Evolutionary conservation across 805 yeast genomes (phyloP).

Genomic region (Nakazawaea laoshanensis): DNA sequence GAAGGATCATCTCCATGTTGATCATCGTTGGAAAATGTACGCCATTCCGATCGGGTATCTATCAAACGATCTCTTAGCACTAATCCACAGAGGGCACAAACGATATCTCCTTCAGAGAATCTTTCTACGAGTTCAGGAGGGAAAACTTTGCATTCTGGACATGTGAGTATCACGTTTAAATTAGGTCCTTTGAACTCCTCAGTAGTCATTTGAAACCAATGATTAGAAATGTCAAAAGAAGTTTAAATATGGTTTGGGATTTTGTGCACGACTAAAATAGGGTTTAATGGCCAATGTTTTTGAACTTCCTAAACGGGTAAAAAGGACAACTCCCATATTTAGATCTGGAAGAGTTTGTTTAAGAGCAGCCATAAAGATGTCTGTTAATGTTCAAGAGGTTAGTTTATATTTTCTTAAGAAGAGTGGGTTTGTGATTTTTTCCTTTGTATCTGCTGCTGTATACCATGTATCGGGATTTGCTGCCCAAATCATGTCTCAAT

Average conservation of each 20-base stretch:
- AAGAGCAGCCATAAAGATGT: too few species aligned
- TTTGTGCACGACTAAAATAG: too few species aligned
- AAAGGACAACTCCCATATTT: too few species aligned
- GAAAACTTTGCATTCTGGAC: slow-evolving; percentile 93
- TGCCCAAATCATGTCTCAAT: slow-evolving; percentile 1
- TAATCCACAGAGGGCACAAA: slow-evolving; percentile 95
- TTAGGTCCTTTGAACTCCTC: slow-evolving; percentile 49
- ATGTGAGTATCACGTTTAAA: slow-evolving; percentile 79
- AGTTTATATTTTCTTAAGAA: too few species aligned
- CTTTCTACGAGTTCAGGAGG: slow-evolving; percentile 95
- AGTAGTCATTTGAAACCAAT: too few species aligned
- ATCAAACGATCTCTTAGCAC: slow-evolving; percentile 88
- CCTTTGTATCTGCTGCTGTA: slow-evolving; percentile 1
- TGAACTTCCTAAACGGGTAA: too few species aligned
- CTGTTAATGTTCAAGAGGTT: too few species aligned
- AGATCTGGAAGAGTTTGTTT: too few species aligned
- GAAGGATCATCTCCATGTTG: slow-evolving; percentile 98
- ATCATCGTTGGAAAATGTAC: slow-evolving; percentile 95
- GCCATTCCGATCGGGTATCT: slow-evolving; percentile 96
- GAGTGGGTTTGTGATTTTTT: too few species aligned
- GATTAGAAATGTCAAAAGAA: too few species aligned
- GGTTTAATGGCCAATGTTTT: too few species aligned
- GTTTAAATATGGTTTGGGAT: too few species aligned
- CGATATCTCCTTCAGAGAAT: slow-evolving; percentile 95
- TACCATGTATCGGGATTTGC: slow-evolving; percentile 3